Percentiles rank a stretch among this genome's conserved stretches.
These are phyloP conservation scores for Oldenlandia corymbosa DNA, from an alignment of 257 asterid genomes.

Conservation along the genomic window DNA sequence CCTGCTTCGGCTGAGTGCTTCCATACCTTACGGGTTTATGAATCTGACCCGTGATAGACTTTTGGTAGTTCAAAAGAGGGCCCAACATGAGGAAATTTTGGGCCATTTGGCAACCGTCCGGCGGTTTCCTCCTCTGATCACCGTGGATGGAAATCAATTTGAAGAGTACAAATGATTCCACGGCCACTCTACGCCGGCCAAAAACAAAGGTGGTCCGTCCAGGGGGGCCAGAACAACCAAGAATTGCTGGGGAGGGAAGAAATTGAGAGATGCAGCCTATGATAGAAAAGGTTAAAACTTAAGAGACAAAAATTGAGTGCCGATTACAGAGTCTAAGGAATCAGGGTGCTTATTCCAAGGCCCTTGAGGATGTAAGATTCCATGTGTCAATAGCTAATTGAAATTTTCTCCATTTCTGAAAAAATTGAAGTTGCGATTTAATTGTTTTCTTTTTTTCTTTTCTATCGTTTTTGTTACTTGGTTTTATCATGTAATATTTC, in stretches of 20 bases:
- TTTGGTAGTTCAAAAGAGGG: conserved; percentile 7
- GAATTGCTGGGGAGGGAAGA: conserved; percentile 20
- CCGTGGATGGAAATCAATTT: conserved; percentile 25
- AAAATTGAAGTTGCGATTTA: too few species aligned
- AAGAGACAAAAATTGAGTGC: conserved; percentile 9
- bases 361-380: too few species aligned
- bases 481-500: too few species aligned
- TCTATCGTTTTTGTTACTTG: too few species aligned
- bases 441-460: too few species aligned
- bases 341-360: too few species aligned
- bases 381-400: too few species aligned
- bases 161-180: conserved; percentile 22
- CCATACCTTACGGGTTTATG: conserved; percentile 19
- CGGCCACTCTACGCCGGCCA: conserved; percentile 25
- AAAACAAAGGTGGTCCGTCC: conserved; percentile 9
- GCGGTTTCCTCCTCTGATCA: conserved; percentile 24
- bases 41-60: conserved; percentile 8
- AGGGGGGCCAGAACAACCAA: conserved; percentile 12
- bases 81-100: conserved; percentile 10
- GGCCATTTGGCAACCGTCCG: conserved; percentile 16
- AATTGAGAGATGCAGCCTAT: conserved; percentile 13
- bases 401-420: too few species aligned
- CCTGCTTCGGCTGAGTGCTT: too few species aligned
- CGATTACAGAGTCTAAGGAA: too few species aligned
- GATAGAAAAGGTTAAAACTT: conserved; percentile 16